Evolutionary conservation across 2,329 filamentous ascomycete genomes (phyloP).

Genomic region (Cyphellophora attinorum): DNA sequence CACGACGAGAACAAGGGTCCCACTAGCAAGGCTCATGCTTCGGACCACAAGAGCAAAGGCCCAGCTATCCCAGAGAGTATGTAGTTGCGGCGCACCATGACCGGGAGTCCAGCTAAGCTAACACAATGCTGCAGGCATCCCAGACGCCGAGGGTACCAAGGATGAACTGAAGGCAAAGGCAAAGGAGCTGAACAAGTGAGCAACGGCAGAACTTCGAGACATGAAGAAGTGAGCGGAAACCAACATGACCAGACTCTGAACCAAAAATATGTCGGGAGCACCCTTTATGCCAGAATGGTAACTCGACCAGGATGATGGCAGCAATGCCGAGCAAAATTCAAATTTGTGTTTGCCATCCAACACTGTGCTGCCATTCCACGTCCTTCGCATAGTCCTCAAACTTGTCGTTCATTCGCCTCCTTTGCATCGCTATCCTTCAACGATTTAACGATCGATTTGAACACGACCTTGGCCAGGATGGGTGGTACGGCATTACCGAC

Average conservation of each 20-base stretch:
- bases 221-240: too few species aligned
- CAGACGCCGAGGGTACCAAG: constrained; percentile 39
- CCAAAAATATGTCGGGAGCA: too few species aligned
- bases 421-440: constrained; percentile 26
- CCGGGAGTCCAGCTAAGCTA: constrained; percentile 1
- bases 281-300: too few species aligned
- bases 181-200: constrained; percentile 54
- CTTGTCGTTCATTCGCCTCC: too few species aligned
- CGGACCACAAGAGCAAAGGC: constrained; percentile 32
- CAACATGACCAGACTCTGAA: too few species aligned
- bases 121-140: constrained; percentile 24
- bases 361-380: too few species aligned
- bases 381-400: neutral
- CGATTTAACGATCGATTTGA: constrained; percentile 26
- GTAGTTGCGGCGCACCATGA: constrained; percentile 17
- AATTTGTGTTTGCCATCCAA: too few species aligned
- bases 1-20: constrained; percentile 23
- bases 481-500: constrained; percentile 76
- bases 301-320: too few species aligned
- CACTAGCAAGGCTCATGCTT: constrained; percentile 22
- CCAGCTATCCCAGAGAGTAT: constrained; percentile 36
- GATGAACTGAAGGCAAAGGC: constrained; percentile 59
- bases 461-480: constrained; percentile 29
- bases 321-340: too few species aligned
- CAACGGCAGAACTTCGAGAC: too few species aligned